Base-by-base conservation (phyloP, 768 basidiomycete species). In the Boletus vermiculosoides region DNA sequence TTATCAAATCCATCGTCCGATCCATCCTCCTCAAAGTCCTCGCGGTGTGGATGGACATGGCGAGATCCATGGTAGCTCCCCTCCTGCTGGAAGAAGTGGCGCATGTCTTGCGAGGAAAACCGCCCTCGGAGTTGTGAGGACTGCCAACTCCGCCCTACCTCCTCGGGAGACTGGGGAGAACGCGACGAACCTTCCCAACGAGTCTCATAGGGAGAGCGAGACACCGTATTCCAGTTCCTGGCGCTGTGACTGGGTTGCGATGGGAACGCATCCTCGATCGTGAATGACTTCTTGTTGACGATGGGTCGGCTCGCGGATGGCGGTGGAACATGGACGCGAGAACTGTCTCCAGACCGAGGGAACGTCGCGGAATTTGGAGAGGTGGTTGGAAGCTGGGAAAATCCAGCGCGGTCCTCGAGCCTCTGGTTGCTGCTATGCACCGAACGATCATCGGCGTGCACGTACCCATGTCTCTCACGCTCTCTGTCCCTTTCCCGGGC, bases 291-390 rank as follows among this genome's bases (percentile, higher is more conserved):
- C 48, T 69, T 74, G 54, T 54, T 63, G 45, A 55, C 62, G 60
- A 73, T 74, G 6, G 71, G 71, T 37, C 73, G 58, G 41, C 67
- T 73, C 13, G 73, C 71, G 4, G 71, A 69, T 0, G 71, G 62
- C 3, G 71, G 58, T 0, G 69, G 65, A 31, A 31, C 37, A 16
- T 69, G 58, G 4, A 57, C 46, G 13, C 67, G 65, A 2, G 70
- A 54, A 33, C 4, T 49, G 6, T 61, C 56, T 10, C 44, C 54
- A 16, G 58, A 20, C 3, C 65, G 63, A 7, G 59, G 10, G 41
- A 67, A 60, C 11, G 56, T 50, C 1, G 50, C 41, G 1, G 71
- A 58, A 10, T 4, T 55, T 5, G 67, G 63, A 4, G 71, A 61
- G n/a, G 48, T 50, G 41, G 52, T 20, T 9, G 55, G 12, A 16